Evolutionary conservation across 202 grass and related monocot species (phyloP).

Genomic region (Saccharum hybrid): DNA sequence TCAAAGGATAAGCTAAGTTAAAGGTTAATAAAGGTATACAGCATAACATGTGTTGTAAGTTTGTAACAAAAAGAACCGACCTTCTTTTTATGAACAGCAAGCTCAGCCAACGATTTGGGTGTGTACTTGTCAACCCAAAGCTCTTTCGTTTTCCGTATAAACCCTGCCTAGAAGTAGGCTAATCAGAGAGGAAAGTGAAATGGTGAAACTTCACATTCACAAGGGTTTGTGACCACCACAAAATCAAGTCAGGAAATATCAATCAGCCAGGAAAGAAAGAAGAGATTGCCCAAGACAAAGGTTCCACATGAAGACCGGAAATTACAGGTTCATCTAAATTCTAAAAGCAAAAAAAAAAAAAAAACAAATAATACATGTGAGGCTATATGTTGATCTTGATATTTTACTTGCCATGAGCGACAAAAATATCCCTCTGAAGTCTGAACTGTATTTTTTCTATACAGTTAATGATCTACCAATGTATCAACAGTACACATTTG

Average conservation of each 20-base stretch:
- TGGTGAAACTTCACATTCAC: constrained; percentile 10
- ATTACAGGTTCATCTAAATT: constrained; percentile 2
- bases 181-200: constrained; percentile 51
- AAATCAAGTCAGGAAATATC: constrained; percentile 1
- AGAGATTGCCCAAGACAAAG: constrained; percentile 1
- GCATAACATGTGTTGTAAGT: not conserved
- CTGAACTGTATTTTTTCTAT: not conserved
- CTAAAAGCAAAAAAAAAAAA: not conserved
- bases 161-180: constrained; percentile 67
- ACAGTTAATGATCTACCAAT: not conserved
- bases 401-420: not conserved
- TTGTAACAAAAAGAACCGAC: constrained; percentile 39
- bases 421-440: not conserved
- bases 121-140: constrained; percentile 95
- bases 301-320: not conserved
- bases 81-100: constrained; percentile 96
- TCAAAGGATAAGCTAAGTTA: constrained; percentile 17
- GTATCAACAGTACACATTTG: not conserved
- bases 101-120: constrained; percentile 71
- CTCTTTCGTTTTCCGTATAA: constrained; percentile 58
- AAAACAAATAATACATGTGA: not conserved
- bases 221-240: not conserved
- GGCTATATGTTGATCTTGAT: constrained; percentile 2
- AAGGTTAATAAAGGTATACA: constrained; percentile 37
- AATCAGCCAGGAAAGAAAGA: constrained; percentile 13